Base-by-base conservation (phyloP, 768 basidiomycete species). In the Kwoniella mangroviensis region DNA sequence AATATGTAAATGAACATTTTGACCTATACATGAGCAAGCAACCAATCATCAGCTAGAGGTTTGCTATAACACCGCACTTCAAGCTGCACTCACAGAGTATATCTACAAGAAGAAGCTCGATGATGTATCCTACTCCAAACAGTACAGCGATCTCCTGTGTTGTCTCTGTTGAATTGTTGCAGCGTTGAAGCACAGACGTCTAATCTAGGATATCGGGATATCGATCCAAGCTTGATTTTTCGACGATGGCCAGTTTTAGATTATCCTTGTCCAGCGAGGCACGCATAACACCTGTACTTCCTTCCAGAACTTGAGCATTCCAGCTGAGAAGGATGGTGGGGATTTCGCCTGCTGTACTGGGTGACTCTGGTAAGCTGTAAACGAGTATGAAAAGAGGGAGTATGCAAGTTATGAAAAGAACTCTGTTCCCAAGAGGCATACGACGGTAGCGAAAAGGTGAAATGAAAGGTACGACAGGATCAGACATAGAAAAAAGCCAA, bases 1-100 rank as follows among this genome's bases (percentile, higher is more conserved):
- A 24, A 55, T 56, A 41, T 52, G 22, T 65, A 43, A 7, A 34
- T 55, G 10, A 42, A 26, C 54, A 51, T 63, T 49, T 43, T 55
- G 22, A 62, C 59, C 28, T 40, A 9, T 42, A 59, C 15, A 12
- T 17, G 12, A 40, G 28, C 19, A 21, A 26, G 57, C 11, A 41
- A 28, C 12, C 12, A 28, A 17, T 41, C 26, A 59, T 15, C 15
- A 61, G 42, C 21, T 13, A 41, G 59, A n/a, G 59, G 34, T 34
- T 34, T 34, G 1, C 1, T 34, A 34, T 34, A 34, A 7, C 6
- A 34, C 34, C 34, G 34, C 34, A 34, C 34, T 34, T 34, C 34
- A 34, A 34, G 34, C 34, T 34, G 34, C 34, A 34, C 34, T 34
- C 34, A 7, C 34, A 34, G 34, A 34, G 34, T 34, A 34, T 58